Base-by-base conservation (phyloP, 331 rosid genomes). In the Stylosanthes scabra region DNA sequence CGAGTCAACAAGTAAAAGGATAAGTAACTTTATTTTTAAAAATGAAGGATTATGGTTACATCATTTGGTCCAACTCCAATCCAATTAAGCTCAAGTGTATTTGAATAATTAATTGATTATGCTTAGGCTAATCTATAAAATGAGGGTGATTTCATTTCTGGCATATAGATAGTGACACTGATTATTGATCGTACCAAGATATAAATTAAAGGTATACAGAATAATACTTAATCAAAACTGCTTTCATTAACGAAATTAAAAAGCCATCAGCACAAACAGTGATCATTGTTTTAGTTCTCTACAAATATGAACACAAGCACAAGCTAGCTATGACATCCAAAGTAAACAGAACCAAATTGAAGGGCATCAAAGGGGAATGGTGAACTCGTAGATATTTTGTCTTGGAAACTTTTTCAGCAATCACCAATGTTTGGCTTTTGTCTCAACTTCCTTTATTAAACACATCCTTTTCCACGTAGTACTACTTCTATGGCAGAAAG, bases 31-130 rank as follows among this genome's bases (percentile, higher is more conserved):
- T n/a, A n/a, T n/a, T n/a, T n/a, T n/a, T n/a, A n/a, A n/a, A 31
- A 5, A 41, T 25, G 63, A 62, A 12, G 42, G 12, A 74, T 8
- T 16, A 12, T n/a, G 54, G 39, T 55, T 59, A 46, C 29, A 39
- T 56, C 67, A 46, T 31, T 2, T 46, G 57, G 12, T 71, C 77
- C 42, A 60, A 59, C 20, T 71, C 77, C 42, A 60, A 59, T 37
- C 51, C 34, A 46, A 50, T 59, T 34, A 49, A 49, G 25, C 55
- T 64, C 42, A 57, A 4, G 27, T 40, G 39, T 9, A 3, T 42
- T 74, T 66, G n/a, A 74, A 14, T 27, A 52, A n/a, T n/a, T n/a
- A n/a, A n/a, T n/a, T n/a, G n/a, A n/a, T n/a, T n/a, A n/a, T n/a
- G n/a, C n/a, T n/a, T n/a, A n/a, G n/a, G n/a, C n/a, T n/a, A n/a